Base-by-base conservation (phyloP, 192 early-diverging fungal species). In the Rhizophlyctis rosea region DNA sequence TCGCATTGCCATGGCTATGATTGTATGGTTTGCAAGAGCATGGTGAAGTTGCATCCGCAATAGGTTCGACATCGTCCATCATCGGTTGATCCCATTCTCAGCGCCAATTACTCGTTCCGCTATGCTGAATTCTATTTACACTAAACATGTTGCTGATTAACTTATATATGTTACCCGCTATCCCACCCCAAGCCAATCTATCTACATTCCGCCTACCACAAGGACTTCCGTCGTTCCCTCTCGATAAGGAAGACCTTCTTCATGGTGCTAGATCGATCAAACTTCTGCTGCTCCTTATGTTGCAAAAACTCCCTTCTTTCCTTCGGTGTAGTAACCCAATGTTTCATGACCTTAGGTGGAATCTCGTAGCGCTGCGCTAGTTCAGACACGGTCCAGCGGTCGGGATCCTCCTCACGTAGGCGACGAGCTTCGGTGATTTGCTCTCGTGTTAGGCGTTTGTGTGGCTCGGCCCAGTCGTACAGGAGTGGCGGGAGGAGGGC, bases 291-390 rank as follows among this genome's bases (percentile, higher is more conserved):
- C 18, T 44, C 39, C 18, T 44, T 44, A 7, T 44, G 7, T 18
- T 44, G 9, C 39, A 44, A 7, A 7, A 7, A 44, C 39, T 7
- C 39, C 39, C 9, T 18, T 18, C 39, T 7, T 44, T 44, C 39
- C 39, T 7, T 7, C 7, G 39, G 39, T 13, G 39, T 18, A 7
- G 9, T 44, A 13, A 44, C 39, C 7, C 7, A 18, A 7, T 7
- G 18, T 18, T 44, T 53, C 24, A 78, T 60, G 31, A 69, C 61
- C 35, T 30, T 55, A 4, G 68, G 61, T 21, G 31, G 28, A 13
- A 47, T 48, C 34, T 72, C 65, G 57, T 64, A 72, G 36, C 50
- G 49, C 48, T 59, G 30, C 16, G 68, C 59, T n/a, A 76, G 70
- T 39, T 68, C 57, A 4, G 18, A 13, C 16, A 71, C 62, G 0